phyloP scores from a whole-genome alignment of 306 rosid genomes.

The Quercus dentata region DNA sequence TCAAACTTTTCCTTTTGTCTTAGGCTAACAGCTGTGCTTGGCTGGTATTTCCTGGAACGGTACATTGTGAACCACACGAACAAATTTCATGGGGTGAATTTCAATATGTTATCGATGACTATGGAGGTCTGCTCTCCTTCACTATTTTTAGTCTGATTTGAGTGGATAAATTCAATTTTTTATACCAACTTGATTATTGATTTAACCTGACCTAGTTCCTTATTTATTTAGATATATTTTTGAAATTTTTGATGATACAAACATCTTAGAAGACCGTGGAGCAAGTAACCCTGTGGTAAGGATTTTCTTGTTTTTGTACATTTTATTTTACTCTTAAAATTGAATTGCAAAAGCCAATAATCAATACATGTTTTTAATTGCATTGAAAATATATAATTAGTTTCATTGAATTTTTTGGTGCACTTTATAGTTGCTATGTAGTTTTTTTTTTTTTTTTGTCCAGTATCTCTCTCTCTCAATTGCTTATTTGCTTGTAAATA shows the following conservation, averaged over 20 bases:
- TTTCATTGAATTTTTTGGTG: not conserved
- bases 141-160: conserved; percentile 13
- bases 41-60: conserved; percentile 80
- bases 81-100: conserved; percentile 74
- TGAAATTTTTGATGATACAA: conserved; percentile 66
- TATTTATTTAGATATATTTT: conserved; percentile 61
- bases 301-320: conserved; percentile 18
- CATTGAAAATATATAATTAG: not conserved
- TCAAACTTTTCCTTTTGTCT: conserved; percentile 34
- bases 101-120: conserved; percentile 67
- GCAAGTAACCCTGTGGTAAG: conserved; percentile 87
- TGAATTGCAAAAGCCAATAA: too few species aligned
- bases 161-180: conserved; percentile 4
- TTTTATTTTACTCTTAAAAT: not conserved
- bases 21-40: conserved; percentile 73
- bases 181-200: not conserved
- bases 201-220: conserved; percentile 6
- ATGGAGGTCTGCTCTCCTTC: conserved; percentile 59
- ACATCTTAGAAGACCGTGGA: conserved; percentile 73
- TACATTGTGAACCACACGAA: conserved; percentile 92
- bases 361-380: not conserved
- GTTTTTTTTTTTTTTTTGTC: not conserved
- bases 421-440: not conserved
- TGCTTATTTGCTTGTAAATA: not conserved
- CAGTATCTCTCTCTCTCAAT: not conserved